Conservation (phyloP, 371 early-diverging fungal species). For the Mortierella sp. region DNA sequence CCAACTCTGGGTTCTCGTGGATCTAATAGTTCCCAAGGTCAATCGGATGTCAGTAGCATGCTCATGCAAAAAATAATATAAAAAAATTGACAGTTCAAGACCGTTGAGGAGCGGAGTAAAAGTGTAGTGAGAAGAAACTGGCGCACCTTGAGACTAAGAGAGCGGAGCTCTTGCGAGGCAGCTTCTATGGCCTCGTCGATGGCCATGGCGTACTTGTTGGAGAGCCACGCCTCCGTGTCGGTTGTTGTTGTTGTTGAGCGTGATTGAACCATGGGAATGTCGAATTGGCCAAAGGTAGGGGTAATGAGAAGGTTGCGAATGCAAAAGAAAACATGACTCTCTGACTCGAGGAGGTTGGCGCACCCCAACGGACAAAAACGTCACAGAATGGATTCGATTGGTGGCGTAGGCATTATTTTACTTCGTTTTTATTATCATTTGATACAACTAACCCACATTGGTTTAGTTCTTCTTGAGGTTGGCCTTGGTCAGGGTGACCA, state of each 20-base stretch:
- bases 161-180: conserved; percentile 60
- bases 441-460: not conserved
- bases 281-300: not conserved
- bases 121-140: not conserved
- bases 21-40: too few relatives aligned
- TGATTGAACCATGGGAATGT: not conserved
- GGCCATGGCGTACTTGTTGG: conserved; percentile 35
- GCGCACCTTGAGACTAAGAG: conserved; percentile 61
- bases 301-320: not conserved
- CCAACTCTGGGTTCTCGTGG: conserved; percentile 58
- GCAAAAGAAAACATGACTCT: not conserved
- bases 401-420: not conserved
- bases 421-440: not conserved
- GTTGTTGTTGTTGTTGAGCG: not conserved
- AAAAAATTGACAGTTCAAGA: too few relatives aligned
- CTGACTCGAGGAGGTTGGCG: too few relatives aligned
- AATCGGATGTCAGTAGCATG: not conserved
- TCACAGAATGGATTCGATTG: not conserved
- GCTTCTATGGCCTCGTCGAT: conserved; percentile 59
- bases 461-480: conserved; percentile 51
- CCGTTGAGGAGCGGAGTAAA: not conserved
- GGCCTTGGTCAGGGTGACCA: conserved; percentile 68
- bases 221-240: not conserved
- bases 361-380: not conserved
- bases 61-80: not conserved